phyloP scores from a whole-genome alignment of 305 asterid species.

The Euphrasia arctica region DNA sequence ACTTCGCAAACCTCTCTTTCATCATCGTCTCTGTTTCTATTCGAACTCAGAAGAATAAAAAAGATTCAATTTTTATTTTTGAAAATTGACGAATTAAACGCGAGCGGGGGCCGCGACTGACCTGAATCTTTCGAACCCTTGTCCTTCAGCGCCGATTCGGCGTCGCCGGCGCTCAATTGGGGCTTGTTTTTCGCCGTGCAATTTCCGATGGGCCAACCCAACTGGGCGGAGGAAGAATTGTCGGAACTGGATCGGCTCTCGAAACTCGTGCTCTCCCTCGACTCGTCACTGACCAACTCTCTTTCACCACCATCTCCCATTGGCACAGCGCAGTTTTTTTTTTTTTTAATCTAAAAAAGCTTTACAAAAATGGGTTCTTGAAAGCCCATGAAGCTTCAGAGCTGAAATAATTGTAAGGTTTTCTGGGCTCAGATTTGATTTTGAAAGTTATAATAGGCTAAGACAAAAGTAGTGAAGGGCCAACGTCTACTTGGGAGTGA shows the following conservation, averaged over 20 bases:
- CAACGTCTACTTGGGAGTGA: conserved; percentile 30
- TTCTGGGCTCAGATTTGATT: conserved; percentile 35
- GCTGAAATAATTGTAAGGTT: background rate
- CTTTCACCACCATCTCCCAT: conserved; percentile 40
- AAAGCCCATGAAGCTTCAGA: conserved; percentile 27
- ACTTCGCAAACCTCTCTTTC: conserved; percentile 79
- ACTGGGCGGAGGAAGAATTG: conserved; percentile 42
- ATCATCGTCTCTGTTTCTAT: conserved; percentile 78
- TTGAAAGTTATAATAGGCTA: conserved; percentile 43
- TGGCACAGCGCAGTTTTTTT: conserved; percentile 19
- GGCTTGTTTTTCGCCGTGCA: conserved; percentile 28
- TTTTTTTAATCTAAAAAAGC: conserved; percentile 4
- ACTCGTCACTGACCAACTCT: conserved; percentile 38
- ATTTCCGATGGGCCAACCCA: conserved; percentile 63
- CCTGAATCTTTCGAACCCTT: conserved; percentile 52
- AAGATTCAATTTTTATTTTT: background rate
- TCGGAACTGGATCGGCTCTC: conserved; percentile 48
- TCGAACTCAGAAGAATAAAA: conserved; percentile 5
- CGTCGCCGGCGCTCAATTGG: conserved; percentile 27
- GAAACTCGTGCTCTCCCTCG: conserved; percentile 40
- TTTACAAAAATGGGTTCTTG: conserved; percentile 21
- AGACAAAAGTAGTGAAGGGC: conserved; percentile 39
- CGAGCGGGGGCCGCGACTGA: conserved; percentile 8
- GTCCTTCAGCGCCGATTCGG: conserved; percentile 34
- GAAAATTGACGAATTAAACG: background rate